Evolutionary conservation across 225 moss, liverwort and hornwort species (phyloP).

Genomic region (Antitrichia curtipendula): DNA sequence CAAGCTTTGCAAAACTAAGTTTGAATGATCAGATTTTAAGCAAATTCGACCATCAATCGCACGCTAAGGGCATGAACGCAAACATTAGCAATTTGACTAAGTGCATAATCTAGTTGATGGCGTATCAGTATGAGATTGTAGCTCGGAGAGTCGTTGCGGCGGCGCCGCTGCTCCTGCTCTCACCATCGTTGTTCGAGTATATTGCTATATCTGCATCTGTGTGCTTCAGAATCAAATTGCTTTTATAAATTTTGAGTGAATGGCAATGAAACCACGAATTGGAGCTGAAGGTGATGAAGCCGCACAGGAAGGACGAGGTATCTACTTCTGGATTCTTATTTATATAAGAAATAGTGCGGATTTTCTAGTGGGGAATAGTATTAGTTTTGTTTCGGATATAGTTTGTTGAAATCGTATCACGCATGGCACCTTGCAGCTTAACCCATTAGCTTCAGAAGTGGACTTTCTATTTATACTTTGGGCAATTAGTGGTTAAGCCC

Average conservation of each 20-base stretch:
- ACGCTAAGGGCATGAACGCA: no score
- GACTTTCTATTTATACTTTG: background rate
- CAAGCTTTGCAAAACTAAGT: no score
- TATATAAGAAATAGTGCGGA: background rate
- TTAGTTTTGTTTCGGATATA: background rate
- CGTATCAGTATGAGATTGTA: no score
- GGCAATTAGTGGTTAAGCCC: background rate
- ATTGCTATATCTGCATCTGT: background rate
- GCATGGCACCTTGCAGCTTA: background rate
- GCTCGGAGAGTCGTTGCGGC: no score
- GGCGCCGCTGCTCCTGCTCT: no score
- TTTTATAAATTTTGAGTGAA: background rate
- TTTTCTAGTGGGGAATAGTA: background rate
- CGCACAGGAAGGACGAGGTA: conserved; percentile 31
- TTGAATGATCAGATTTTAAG: no score
- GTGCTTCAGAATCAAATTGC: conserved; percentile 5
- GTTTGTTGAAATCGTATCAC: background rate
- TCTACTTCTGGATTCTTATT: background rate
- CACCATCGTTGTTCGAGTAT: no score
- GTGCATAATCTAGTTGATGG: no score
- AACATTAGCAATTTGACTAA: no score
- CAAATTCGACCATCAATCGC: no score
- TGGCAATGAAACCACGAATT: conserved; percentile 31
- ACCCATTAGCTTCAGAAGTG: background rate
- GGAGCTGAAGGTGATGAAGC: conserved; percentile 31